Base-by-base conservation (phyloP, 441 rosid species). In the Jatropha multifida region DNA sequence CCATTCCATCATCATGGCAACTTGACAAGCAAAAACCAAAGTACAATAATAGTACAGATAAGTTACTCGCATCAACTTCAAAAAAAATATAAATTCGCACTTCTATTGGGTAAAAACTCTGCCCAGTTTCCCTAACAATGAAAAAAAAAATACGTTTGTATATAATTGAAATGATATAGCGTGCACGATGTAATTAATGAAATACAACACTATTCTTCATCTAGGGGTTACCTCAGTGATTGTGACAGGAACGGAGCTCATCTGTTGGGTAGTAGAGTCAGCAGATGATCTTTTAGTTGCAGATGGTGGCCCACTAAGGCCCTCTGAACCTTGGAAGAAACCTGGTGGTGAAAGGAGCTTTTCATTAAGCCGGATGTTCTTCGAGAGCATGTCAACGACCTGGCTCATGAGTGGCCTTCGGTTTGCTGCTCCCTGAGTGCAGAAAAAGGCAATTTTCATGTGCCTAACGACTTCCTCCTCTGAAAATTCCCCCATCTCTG, bases 381-480 rank as follows among this genome's bases (percentile, higher is more conserved):
- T 87, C 0, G 89, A 80, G 17, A 91, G 88, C 96, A 91, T 91
- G 51, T 87, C 84, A 6, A 88, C 83, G 42, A 88, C 96, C 84
- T 88, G 90, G 79, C 90, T 83, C 92, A 88, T 87, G 20, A 44
- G 37, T 6, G 93, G 96, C 75, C 92, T 84, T 49, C 88, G 83
- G 72, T 56, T 88, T 17, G 85, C 86, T 40, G 74, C 79, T 55
- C 82, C 84, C 73, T 91, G 93, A n/a, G 96, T 86, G 79, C 96
- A 89, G 88, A 91, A 88, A 63, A 88, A 78, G 12, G 96, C 94
- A 37, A 91, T 86, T 81, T 91, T 91, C 62, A 89, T 81, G 82
- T 86, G 81, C 60, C 89, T 80, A 44, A 84, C 51, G 65, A 84
- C 83, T 76, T 83, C 87, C 20, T 88, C 88, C 76, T 82, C 83